Percentiles rank a stretch among this genome's conserved stretches.
These are phyloP conservation scores for Gossypium longicalyx DNA, from an alignment of 345 rosid species.

Conservation along the genomic window DNA sequence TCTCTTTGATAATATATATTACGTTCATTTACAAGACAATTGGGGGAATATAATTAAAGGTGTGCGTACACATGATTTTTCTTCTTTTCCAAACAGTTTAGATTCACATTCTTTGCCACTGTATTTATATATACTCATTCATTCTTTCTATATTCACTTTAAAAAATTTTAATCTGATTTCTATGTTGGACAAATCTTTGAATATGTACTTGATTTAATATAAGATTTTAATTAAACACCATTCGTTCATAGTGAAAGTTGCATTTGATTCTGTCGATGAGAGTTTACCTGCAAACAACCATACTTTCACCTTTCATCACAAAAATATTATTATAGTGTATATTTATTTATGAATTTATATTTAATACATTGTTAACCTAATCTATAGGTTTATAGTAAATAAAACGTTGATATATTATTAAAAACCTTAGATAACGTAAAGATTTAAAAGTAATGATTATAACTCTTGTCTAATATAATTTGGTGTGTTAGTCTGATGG, in stretches of 20 bases:
- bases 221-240: neutral
- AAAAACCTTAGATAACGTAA: too few species aligned
- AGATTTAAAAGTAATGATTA: too few species aligned
- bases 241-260: neutral
- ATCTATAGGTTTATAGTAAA: too few species aligned
- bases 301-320: too few species aligned
- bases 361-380: too few species aligned
- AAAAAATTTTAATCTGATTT: neutral
- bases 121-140: neutral
- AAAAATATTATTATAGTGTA: too few species aligned
- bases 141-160: neutral
- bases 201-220: neutral
- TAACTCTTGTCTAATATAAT: too few species aligned
- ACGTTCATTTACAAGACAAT: neutral
- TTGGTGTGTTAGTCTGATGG: too few species aligned
- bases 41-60: constrained; percentile 16
- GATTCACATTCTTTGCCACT: neutral
- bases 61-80: neutral
- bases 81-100: neutral
- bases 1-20: constrained; percentile 8
- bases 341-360: too few species aligned
- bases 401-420: too few species aligned
- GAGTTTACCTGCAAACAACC: too few species aligned
- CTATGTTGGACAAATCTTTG: neutral
- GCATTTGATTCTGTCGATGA: neutral